Conservation (phyloP, 306 rosid species). For the Castanea crenata region DNA sequence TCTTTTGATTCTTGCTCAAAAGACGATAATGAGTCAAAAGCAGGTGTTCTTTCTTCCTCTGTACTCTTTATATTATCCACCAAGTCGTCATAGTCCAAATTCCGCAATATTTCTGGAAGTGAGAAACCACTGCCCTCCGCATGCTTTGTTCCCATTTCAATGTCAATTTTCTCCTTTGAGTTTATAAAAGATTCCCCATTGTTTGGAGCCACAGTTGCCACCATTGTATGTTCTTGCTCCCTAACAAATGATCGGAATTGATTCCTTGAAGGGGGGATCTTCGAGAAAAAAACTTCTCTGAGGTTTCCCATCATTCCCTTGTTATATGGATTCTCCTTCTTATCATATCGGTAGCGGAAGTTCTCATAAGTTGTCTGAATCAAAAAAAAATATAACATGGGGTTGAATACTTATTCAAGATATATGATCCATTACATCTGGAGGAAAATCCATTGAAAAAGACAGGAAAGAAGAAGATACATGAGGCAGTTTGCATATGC, state of each 20-base stretch:
- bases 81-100: conserved; percentile 52
- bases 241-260: conserved; percentile 52
- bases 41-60: conserved; percentile 44
- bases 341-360: conserved; percentile 80
- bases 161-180: conserved; percentile 70
- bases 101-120: conserved; percentile 56
- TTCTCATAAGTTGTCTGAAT: conserved; percentile 94
- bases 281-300: conserved; percentile 59
- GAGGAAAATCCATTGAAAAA: neutral
- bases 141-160: conserved; percentile 71
- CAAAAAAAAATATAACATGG: conserved; percentile 7
- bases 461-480: neutral
- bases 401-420: neutral
- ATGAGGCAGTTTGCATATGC: neutral
- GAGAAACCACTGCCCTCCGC: conserved; percentile 44
- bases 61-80: conserved; percentile 42
- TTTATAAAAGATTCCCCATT: conserved; percentile 33
- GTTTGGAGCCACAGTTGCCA: conserved; percentile 42
- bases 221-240: conserved; percentile 47
- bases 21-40: conserved; percentile 47
- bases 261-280: conserved; percentile 48
- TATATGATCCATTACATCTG: neutral
- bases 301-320: conserved; percentile 52
- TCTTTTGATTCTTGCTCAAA: conserved; percentile 47
- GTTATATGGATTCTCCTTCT: conserved; percentile 75